A percentile compares a stretch with the other conserved stretches of the same genome.
phyloP scores from a whole-genome alignment of 2,329 filamentous ascomycete genomes.

The Xylariaceae sp. region DNA sequence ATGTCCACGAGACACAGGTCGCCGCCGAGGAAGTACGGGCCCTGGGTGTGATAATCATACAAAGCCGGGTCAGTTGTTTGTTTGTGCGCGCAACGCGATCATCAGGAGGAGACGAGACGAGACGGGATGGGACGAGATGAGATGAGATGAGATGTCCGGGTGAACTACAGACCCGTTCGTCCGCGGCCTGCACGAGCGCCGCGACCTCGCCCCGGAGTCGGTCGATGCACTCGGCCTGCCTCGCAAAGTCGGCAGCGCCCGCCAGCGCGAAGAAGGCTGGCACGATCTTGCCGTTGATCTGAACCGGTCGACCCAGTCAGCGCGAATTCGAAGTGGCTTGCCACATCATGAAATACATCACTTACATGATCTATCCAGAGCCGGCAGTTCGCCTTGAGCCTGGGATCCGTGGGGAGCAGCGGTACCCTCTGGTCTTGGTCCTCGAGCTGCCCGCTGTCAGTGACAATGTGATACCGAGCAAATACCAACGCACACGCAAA shows the following conservation, averaged over 20 bases:
- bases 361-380: constrained; percentile 75
- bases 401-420: constrained; percentile 58
- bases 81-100: too few species aligned
- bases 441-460: constrained; percentile 54
- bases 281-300: constrained; percentile 71
- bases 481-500: constrained; percentile 3
- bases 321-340: too few species aligned
- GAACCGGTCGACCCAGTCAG: not conserved
- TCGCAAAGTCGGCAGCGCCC: constrained; percentile 51
- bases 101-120: too few species aligned
- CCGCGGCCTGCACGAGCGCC: constrained; percentile 38
- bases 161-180: constrained; percentile 29
- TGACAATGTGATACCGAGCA: not conserved
- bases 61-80: not conserved
- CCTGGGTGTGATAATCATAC: constrained; percentile 28
- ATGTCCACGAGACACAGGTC: constrained; percentile 59
- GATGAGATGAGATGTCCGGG: not conserved
- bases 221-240: constrained; percentile 51
- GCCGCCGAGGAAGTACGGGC: constrained; percentile 60
- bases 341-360: constrained; percentile 5
- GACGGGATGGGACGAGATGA: too few species aligned
- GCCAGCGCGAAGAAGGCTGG: constrained; percentile 70
- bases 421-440: constrained; percentile 55
- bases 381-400: constrained; percentile 64
- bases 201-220: constrained; percentile 60